phyloP scores from a whole-genome alignment of 2,329 filamentous ascomycete genomes.

The Calonectria pteridis region DNA sequence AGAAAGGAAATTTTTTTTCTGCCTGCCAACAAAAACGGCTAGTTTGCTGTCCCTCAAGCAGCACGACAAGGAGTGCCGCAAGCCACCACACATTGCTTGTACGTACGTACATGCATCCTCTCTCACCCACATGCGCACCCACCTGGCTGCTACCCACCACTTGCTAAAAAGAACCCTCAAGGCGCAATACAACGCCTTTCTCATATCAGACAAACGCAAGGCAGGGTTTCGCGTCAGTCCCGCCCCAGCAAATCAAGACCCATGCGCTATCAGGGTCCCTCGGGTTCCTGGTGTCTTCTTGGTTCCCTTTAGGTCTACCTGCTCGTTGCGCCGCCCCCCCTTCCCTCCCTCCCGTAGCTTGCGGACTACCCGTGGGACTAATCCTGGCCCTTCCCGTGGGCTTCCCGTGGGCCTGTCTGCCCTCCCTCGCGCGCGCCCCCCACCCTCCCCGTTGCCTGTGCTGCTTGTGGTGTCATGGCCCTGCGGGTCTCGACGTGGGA shows the following conservation, averaged over 20 bases:
- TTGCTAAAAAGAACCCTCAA: constrained; percentile 2
- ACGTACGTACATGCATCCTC: constrained; percentile 8
- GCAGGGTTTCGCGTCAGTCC: constrained; percentile 21
- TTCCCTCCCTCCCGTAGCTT: constrained; percentile 23
- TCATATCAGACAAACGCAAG: constrained; percentile 8
- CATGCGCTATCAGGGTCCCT: constrained; percentile 36
- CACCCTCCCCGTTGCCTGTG: constrained; percentile 33
- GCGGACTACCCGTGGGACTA: constrained; percentile 24
- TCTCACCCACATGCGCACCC: constrained; percentile 8
- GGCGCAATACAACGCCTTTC: constrained; percentile 14
- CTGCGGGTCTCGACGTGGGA: constrained; percentile 46
- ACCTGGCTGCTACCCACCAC: constrained; percentile 12
- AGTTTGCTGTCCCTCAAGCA: not conserved
- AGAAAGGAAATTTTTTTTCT: not conserved
- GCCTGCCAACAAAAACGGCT: constrained; percentile 4
- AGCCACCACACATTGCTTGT: constrained; percentile 9
- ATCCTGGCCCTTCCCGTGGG: constrained; percentile 29
- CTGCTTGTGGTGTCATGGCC: constrained; percentile 43
- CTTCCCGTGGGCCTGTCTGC: constrained; percentile 30
- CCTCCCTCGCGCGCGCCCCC: constrained; percentile 36
- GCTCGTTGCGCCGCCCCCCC: constrained; percentile 9
- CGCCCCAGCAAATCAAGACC: constrained; percentile 33
- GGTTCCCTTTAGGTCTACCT: constrained; percentile 33
- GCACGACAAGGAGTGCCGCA: not conserved
- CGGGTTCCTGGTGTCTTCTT: constrained; percentile 36